Base-by-base conservation (phyloP, 1,139 yeast species). In the Debaryomyces udenii region DNA sequence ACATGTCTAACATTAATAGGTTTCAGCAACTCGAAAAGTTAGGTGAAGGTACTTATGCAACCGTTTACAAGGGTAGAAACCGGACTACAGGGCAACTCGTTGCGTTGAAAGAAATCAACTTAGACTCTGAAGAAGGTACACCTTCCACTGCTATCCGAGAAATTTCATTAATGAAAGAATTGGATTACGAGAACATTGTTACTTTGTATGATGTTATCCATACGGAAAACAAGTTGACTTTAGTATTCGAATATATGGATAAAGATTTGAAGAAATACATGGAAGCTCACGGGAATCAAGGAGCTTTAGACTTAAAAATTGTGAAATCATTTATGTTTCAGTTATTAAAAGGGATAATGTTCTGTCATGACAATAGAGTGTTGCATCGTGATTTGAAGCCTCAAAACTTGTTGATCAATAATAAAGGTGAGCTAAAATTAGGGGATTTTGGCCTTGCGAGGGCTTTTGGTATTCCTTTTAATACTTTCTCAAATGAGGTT, bases 371-470 rank as follows among this genome's bases (percentile, higher is more conserved):
- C 56, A 91, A 91, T 59, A 74, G 96, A 46, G 97, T 93, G 9
- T 76, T 93, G 40, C 99, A 93, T 66, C 83, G 99, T 51, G 99
- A 93, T 64, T 76, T 93, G 56, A 93, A 93, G 64, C 99, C 99
- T 3, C 99, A 93, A 63, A 93, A 93, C 62, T 70, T 93, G 51
- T 76, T 93, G 55, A 91, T 94, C 54, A 89, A 86, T 62, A 74
- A 76, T 55, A 89, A 89, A 58, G 98, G 98, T 6, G 95, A 88
- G 59, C 74, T 93, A 55, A 93, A 93, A 62, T 72, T 93, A 45
- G 99, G 96, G n/a, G 99, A 93, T 69, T 93, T 93, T 63, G 99
- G 99, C 28, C 76, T 93, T 40, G 99, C 99, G 0, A 76, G 99
- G 51, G 99, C 99, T 1, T 93, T 89, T 67, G 99, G 99, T 11